Evolutionary conservation across 2,329 filamentous ascomycete species (phyloP), one percentile per base, ranked within the genome.

Genomic region (Aspergillus niger): DNA sequence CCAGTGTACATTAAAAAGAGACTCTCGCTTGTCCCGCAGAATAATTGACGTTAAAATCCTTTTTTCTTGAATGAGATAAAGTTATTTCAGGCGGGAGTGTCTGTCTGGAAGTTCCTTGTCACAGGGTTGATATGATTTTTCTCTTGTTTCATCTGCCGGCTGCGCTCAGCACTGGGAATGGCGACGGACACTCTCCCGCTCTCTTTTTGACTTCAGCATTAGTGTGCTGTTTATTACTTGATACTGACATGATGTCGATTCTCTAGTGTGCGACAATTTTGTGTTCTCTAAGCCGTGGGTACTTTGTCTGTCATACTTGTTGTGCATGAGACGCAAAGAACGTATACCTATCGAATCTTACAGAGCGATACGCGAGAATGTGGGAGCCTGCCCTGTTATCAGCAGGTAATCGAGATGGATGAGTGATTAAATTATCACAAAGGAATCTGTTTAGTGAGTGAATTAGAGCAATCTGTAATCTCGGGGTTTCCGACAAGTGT

Each of bases 381-480:
- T 20, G 47, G 13, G n/a, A 50, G n/a, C 8, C 7, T 30, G 47
- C 15, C 17, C 26, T n/a, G 47, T 30, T 13, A 30, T 32, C 13
- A 20, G 26, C 7, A 30, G 26, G 26, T 30, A n/a, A 32, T 17
- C 24, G 17, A 30, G 26, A 11, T 10, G 15, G 26, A n/a, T 11
- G 26, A 28, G 8, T 17, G 28, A 30, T 50, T 32, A 50, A 32
- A 50, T 32, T 13, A 15, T 17, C 47, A 32, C 47, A 6, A 11
- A 32, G n/a, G n/a, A 17, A 11, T 17, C 3, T 50, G 7, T 50
- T 30, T n/a, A 30, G 17, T 50, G 47, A 17, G 47, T 50, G 47
- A 50, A 50, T 50, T 50, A 32, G 26, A 50, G 47, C 47, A 50
- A 28, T 28, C 15, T 30, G 47, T 50, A 50, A 50, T 50, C 28